These are phyloP conservation scores for Mycosphaerelloides madeirae DNA, from an alignment of 2,329 filamentous ascomycete species.

Conservation along the genomic window DNA sequence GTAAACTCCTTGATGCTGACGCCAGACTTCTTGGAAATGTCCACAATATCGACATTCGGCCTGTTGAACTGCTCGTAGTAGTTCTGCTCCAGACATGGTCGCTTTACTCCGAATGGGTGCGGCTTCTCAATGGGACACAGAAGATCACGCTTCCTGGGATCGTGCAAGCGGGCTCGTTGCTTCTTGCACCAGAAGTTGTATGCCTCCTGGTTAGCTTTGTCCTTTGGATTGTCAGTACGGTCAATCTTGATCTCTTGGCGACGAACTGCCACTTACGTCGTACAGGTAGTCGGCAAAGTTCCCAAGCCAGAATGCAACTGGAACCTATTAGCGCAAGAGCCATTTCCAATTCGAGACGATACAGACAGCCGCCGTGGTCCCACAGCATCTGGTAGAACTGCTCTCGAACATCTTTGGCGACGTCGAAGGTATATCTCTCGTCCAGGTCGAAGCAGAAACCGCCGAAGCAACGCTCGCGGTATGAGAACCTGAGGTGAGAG, in stretches of 20 bases:
- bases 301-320: slow-evolving; percentile 13
- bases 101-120: slow-evolving; percentile 33
- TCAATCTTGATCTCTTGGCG: too few species aligned
- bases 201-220: slow-evolving; percentile 6
- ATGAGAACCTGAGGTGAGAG: slow-evolving; percentile 17
- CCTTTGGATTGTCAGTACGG: too few species aligned
- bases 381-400: slow-evolving; percentile 21
- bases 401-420: slow-evolving; percentile 40
- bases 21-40: slow-evolving; percentile 24
- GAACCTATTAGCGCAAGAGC: not conserved
- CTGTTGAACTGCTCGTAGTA: slow-evolving; percentile 44
- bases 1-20: slow-evolving; percentile 14
- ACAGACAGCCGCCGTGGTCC: slow-evolving; percentile 16
- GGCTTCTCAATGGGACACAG: slow-evolving; percentile 47
- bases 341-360: not conserved
- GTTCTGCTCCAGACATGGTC: slow-evolving; percentile 41
- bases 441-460: slow-evolving; percentile 56
- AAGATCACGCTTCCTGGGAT: slow-evolving; percentile 48
- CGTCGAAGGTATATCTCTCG: slow-evolving; percentile 50
- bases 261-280: too few species aligned
- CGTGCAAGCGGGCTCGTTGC: slow-evolving; percentile 46
- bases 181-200: slow-evolving; percentile 56
- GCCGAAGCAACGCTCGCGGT: slow-evolving; percentile 51
- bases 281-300: slow-evolving; percentile 14
- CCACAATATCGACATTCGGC: slow-evolving; percentile 29